phyloP scores from a whole-genome alignment of 2,329 filamentous ascomycete genomes.

The Plenodomus biglobosus region DNA sequence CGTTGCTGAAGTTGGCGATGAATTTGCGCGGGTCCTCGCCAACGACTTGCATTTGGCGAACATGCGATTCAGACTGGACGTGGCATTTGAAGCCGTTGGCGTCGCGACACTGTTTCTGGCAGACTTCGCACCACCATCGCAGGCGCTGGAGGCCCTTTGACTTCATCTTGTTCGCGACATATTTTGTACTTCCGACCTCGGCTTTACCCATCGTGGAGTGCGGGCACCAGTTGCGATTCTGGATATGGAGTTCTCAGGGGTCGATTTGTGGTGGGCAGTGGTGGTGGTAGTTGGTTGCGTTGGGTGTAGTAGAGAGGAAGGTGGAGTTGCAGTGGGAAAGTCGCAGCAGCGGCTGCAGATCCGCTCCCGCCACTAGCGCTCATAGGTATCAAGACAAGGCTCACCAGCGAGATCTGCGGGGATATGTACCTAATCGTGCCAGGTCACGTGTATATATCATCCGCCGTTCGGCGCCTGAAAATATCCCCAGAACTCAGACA shows the following conservation, averaged over 20 bases:
- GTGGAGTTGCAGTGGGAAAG: neutral
- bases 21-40: conserved; percentile 83
- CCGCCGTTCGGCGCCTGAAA: too few relatives aligned
- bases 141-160: conserved; percentile 63
- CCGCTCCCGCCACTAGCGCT: neutral
- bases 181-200: conserved; percentile 88
- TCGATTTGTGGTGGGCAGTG: neutral
- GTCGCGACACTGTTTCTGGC: conserved; percentile 75
- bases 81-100: conserved; percentile 75
- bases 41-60: conserved; percentile 84
- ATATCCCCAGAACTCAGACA: too few relatives aligned
- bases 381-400: neutral
- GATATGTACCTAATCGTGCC: too few relatives aligned
- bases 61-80: conserved; percentile 79
- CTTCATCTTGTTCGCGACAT: conserved; percentile 89
- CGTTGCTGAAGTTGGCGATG: conserved; percentile 77
- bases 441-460: too few relatives aligned
- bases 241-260: neutral
- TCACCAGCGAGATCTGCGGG: too few relatives aligned
- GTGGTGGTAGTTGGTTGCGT: neutral
- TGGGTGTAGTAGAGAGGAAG: neutral
- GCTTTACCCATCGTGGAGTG: conserved; percentile 73
- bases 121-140: conserved; percentile 86
- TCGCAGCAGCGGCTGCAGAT: too few relatives aligned
- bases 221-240: conserved; percentile 1